Evolutionary conservation across 306 rosid species (phyloP).

Genomic region (Quercus wislizeni): DNA sequence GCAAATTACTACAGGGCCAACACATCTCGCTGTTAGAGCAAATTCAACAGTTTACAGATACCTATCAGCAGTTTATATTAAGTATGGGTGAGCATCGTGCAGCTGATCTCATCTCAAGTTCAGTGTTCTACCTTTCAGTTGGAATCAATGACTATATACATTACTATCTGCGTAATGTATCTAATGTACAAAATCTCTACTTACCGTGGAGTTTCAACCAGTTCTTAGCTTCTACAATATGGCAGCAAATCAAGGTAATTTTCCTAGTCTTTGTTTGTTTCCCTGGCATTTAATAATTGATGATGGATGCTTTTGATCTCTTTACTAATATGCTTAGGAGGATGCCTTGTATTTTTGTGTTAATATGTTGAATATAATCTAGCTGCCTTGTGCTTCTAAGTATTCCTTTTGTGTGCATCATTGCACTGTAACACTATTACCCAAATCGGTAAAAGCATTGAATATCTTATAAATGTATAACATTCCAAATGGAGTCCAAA

Average conservation of each 20-base stretch:
- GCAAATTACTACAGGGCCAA: conserved; percentile 60
- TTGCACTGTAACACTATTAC: background rate
- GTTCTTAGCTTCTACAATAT: conserved; percentile 61
- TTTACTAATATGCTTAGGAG: too few relatives aligned
- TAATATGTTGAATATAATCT: too few relatives aligned
- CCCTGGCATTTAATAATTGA: background rate
- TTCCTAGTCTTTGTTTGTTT: background rate
- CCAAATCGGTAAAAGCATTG: too few relatives aligned
- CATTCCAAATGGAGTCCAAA: too few relatives aligned
- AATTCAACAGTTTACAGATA: conserved; percentile 82
- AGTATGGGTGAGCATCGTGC: conserved; percentile 71
- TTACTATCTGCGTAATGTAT: conserved; percentile 67
- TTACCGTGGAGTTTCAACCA: conserved; percentile 78
- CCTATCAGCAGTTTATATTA: conserved; percentile 60
- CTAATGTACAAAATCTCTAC: conserved; percentile 64
- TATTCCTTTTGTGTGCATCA: background rate
- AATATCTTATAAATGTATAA: too few relatives aligned
- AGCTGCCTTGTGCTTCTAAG: too few relatives aligned
- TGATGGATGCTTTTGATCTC: too few relatives aligned
- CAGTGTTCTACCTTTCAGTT: conserved; percentile 71
- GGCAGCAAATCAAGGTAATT: conserved; percentile 58
- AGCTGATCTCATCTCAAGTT: conserved; percentile 42
- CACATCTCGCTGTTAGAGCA: conserved; percentile 76
- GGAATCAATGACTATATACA: conserved; percentile 95
- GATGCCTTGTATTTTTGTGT: too few relatives aligned